phyloP scores from a whole-genome alignment of 306 rosid genomes.

The Begonia masoniana region DNA sequence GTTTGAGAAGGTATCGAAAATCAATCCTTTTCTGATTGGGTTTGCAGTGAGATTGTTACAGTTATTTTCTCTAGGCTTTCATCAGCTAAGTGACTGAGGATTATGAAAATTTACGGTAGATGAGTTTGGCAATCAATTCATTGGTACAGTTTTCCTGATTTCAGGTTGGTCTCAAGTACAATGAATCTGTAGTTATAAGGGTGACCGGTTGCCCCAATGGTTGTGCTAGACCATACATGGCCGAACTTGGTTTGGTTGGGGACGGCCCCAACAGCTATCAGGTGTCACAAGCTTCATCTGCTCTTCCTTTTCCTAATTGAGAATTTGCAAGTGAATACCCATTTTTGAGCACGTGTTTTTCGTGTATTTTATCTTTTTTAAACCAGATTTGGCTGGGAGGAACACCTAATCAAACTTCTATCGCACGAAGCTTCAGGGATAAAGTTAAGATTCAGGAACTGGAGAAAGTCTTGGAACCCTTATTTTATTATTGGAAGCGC shows the following conservation, averaged over 20 bases:
- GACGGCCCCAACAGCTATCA: slow-evolving; percentile 98
- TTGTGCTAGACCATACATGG: slow-evolving; percentile 97
- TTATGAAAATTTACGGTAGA: no score
- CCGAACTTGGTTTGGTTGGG: slow-evolving; percentile 95
- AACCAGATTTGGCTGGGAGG: slow-evolving; percentile 96
- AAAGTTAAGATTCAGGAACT: slow-evolving; percentile 87
- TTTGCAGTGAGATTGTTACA: no score
- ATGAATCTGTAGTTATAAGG: slow-evolving; percentile 79
- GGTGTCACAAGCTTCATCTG: slow-evolving; percentile 30
- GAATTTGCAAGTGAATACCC: slow-evolving; percentile 1
- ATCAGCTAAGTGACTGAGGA: no score
- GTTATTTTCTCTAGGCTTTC: no score
- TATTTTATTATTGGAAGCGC: slow-evolving; percentile 85
- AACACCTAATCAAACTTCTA: slow-evolving; percentile 55
- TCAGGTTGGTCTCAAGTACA: slow-evolving; percentile 92
- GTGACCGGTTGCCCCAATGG: slow-evolving; percentile 95
- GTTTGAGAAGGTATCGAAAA: slow-evolving; percentile 66
- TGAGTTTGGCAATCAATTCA: no score
- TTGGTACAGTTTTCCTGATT: not conserved
- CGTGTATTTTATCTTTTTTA: no score
- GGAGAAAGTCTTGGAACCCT: slow-evolving; percentile 83
- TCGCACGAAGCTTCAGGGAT: slow-evolving; percentile 76
- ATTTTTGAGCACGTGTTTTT: not conserved
- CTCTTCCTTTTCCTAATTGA: not conserved
- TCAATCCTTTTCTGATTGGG: no score